A percentile compares a stretch with the other conserved stretches of the same genome.
Conservation (phyloP, 371 early-diverging fungal species). For the Mortierella sp. region DNA sequence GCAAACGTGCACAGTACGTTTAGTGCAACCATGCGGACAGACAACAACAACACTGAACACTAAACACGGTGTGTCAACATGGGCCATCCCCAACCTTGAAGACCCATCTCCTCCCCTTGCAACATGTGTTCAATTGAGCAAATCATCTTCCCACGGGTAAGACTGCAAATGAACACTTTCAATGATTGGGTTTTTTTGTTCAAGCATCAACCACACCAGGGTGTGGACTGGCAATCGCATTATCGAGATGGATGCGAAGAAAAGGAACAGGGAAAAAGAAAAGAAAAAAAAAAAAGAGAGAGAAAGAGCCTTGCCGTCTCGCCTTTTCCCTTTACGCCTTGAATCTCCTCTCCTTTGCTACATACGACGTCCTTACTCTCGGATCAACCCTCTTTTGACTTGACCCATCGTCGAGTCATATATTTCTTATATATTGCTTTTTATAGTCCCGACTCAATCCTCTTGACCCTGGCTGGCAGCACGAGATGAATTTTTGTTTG, state of each 20-base stretch:
- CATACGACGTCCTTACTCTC: neutral
- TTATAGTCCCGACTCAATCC: neutral
- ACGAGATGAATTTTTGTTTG: neutral
- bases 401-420: slow-evolving; percentile 14
- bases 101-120: neutral
- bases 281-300: neutral
- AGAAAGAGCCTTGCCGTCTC: neutral
- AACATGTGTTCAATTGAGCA: slow-evolving; percentile 5
- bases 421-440: neutral
- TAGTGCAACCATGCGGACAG: slow-evolving; percentile 12
- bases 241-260: neutral
- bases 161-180: neutral
- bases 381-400: slow-evolving; percentile 13
- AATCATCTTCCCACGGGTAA: neutral
- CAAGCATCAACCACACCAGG: neutral
- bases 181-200: neutral
- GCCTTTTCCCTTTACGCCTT: neutral
- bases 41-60: neutral
- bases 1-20: neutral
- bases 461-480: neutral
- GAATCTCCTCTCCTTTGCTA: no score
- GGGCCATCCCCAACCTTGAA: neutral
- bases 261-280: neutral
- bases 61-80: neutral
- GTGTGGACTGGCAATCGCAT: neutral